Evolutionary conservation across 2,329 filamentous ascomycete species (phyloP), one percentile per base, ranked within the genome.

Genomic region (Colletotrichum costaricense): DNA sequence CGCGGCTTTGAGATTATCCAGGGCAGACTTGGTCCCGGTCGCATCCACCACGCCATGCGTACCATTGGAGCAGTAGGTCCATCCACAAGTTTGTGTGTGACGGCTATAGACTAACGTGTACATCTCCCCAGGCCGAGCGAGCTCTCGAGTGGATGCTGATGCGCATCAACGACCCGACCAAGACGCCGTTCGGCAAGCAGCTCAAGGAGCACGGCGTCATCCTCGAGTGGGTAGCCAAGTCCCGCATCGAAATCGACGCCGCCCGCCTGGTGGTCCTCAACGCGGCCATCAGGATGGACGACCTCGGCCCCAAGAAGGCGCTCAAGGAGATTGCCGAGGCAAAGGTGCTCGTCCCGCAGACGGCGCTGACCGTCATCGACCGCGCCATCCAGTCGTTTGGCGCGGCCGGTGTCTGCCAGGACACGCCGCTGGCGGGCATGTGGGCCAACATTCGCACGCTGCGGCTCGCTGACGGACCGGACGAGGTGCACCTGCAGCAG

Each of bases 1-100:
- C 92, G 94, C 75, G 97, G 97, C 24, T 99, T 99, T 82, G 97
- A 99, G 84, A 98, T 99, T 81, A 98, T 99, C 80, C 97, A 99
- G 83, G 97, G 97, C 71, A 94, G 97, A 78, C 92, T 99, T 28
- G 97, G 97, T 1, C 97, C 97, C 1, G 97, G 97, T 42, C 94
- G 97, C 72, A 98, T 99, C 81, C 97, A 99, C 86, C 97, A 99
- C 86, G 95, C 95, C 73, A 99, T 99, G 97, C 92, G 97, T 76
- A 93, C 92, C 74, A 97, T 99, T 80, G 97, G 97, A 66, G 93
- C 95, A 65, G 91, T 91, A 85, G 82, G 88, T 85, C 2, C 14
- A 66, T 57, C 11, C 19, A 16, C n/a, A 26, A 49, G 16, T n/a
- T n/a, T 35, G 4, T 22, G 4, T 14, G 30, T 16, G n/a, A 54